Evolutionary conservation across 2,329 filamentous ascomycete species (phyloP).

Genomic region (Pseudocercospora cruenta): DNA sequence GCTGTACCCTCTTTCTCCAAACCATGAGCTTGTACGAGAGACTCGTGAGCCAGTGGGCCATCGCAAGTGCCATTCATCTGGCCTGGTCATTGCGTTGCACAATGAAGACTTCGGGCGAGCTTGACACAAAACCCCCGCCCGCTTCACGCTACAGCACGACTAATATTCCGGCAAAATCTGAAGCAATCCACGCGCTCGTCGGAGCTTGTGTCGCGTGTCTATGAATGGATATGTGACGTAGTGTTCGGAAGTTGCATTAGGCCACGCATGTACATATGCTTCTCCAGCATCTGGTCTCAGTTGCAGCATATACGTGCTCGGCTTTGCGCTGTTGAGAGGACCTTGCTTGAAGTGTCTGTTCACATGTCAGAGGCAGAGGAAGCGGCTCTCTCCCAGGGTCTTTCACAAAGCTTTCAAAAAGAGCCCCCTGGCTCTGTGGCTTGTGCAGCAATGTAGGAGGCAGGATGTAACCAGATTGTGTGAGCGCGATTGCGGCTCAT

Average conservation of each 20-base stretch:
- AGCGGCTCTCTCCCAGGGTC: neutral
- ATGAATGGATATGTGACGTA: constrained; percentile 24
- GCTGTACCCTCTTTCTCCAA: neutral
- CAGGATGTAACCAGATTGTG: neutral
- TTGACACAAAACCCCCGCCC: neutral
- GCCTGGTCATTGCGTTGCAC: neutral
- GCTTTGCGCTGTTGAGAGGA: constrained; percentile 7
- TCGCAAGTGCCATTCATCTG: neutral
- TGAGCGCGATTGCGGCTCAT: neutral
- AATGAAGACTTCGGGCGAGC: neutral
- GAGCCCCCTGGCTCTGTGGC: neutral
- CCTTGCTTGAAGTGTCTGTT: constrained; percentile 21
- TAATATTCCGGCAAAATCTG: constrained; percentile 26
- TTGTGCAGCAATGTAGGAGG: neutral
- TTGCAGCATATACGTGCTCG: constrained; percentile 19
- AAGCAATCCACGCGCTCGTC: constrained; percentile 23
- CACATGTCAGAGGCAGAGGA: constrained; percentile 13
- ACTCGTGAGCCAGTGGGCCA: neutral
- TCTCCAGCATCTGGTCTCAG: constrained; percentile 16
- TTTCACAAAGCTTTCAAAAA: neutral
- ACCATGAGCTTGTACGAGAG: neutral
- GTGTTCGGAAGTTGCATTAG: constrained; percentile 18
- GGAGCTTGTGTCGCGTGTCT: constrained; percentile 24
- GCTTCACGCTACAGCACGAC: constrained; percentile 25
- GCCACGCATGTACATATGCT: constrained; percentile 8